phyloP scores from a whole-genome alignment of 257 asterid genomes.

The Ocimum tenuiflorum region DNA sequence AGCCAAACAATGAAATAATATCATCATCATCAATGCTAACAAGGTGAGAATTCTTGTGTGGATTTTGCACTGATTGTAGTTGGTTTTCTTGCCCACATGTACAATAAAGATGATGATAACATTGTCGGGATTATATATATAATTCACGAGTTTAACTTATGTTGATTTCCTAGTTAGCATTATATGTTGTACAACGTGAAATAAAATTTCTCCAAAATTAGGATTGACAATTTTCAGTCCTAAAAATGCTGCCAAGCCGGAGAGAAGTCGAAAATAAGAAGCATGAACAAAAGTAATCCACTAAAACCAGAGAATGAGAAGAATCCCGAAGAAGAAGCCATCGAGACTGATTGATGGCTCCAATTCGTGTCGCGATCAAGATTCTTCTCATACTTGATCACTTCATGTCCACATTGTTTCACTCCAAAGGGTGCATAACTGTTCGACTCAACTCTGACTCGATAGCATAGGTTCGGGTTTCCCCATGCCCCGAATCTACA shows the following conservation, averaged over 20 bases:
- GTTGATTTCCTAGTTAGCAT: conserved; percentile 8
- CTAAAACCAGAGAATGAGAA: conserved; percentile 10
- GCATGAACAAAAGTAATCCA: conserved; percentile 26
- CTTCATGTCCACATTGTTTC: conserved; percentile 40
- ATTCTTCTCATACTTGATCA: conserved; percentile 23
- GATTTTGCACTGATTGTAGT: no score
- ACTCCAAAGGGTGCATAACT: conserved; percentile 56
- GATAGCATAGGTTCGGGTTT: conserved; percentile 70
- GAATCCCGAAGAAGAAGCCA: conserved; percentile 30
- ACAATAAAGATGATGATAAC: no score
- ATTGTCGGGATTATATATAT: neutral
- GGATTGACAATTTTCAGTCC: neutral
- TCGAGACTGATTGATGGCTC: conserved; percentile 15
- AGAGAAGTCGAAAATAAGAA: conserved; percentile 14
- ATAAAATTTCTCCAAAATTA: neutral
- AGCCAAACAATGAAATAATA: no score
- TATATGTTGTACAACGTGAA: conserved; percentile 9
- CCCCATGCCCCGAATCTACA: conserved; percentile 84
- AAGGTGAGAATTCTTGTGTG: no score
- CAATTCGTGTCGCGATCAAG: conserved; percentile 14
- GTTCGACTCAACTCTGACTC: conserved; percentile 22
- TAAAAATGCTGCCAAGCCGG: neutral
- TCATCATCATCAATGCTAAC: no score
- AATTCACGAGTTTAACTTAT: neutral
- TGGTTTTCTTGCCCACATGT: no score